Percentiles rank a stretch among this genome's conserved stretches.
phyloP scores from a whole-genome alignment of 2,329 filamentous ascomycete species.

The Cadophora malorum region DNA sequence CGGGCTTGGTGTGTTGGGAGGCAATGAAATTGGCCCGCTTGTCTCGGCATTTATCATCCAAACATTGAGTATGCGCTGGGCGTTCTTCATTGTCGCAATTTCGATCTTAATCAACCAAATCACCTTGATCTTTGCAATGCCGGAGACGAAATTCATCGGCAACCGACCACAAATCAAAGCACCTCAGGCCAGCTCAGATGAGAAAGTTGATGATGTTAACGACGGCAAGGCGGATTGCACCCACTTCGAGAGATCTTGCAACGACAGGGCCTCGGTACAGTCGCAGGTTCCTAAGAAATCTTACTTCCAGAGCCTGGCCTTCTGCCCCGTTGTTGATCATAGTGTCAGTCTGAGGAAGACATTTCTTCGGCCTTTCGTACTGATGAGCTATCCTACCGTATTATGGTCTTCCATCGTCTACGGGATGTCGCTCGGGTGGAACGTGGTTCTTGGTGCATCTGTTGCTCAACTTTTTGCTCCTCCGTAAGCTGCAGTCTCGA shows the following conservation, averaged over 20 bases:
- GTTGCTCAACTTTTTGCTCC: conserved; percentile 53
- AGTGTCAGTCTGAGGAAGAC: neutral
- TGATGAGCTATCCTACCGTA: conserved; percentile 42
- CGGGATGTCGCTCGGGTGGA: conserved; percentile 48
- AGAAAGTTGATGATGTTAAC: neutral
- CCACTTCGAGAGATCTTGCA: neutral
- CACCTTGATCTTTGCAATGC: neutral
- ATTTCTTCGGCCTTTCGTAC: conserved; percentile 17
- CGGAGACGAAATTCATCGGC: neutral
- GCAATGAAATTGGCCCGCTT: conserved; percentile 42
- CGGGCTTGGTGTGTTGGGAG: conserved; percentile 39
- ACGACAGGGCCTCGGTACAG: neutral
- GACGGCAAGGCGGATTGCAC: neutral
- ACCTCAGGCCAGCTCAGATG: neutral
- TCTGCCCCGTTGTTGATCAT: neutral
- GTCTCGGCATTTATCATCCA: conserved; percentile 40
- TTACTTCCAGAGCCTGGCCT: neutral
- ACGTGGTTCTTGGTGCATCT: conserved; percentile 53
- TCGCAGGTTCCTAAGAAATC: neutral
- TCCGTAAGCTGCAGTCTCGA: conserved; percentile 23
- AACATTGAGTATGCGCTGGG: conserved; percentile 29
- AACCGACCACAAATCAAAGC: neutral
- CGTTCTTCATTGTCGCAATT: neutral
- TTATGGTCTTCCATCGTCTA: conserved; percentile 44
- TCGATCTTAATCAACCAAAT: neutral